Base-by-base conservation (phyloP, 441 rosid genomes). In the Populus hybrid region DNA sequence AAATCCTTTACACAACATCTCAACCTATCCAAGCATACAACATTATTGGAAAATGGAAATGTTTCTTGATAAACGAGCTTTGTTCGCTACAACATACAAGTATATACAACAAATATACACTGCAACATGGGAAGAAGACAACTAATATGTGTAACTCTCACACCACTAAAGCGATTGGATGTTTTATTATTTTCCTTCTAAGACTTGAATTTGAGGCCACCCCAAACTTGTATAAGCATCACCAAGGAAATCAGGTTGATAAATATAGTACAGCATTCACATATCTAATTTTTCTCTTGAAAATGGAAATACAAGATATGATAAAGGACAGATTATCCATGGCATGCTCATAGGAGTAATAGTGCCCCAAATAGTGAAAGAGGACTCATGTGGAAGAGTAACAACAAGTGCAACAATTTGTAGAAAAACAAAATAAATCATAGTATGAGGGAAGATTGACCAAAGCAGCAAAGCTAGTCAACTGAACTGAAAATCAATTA, bases 1-100 rank as follows among this genome's bases (percentile, higher is more conserved):
- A 32, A 96, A 83, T 76, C 99, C 98, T 84, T 84, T 86, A 59
- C 78, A 82, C 74, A 96, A 83, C 93, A 91, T 78, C 42, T 89
- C 87, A n/a, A 90, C 92, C 99, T 95, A 82, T 74, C 69, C 78
- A 80, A 80, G 38, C 67, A 83, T 42, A 82, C 66, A 81, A 36
- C 68, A 73, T 70, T 42, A 78, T 66, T 63, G 35, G 67, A 72
- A 74, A 61, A 38, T 36, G 34, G n/a, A 42, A 16, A 23, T 66
- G 65, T 23, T 14, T 67, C 30, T 9, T 12, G 6, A 28, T 26
- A 67, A 67, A 38, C n/a, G 42, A 3, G 70, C 5, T 32, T 63
- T 57, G 68, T 3, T 30, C 28, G 36, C 36, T n/a, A 5, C 21
- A 32, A 9, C 63, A 46, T 23, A 34, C 66, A 59, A 65, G 16